Conservation (phyloP, 2,329 filamentous ascomycete genomes). For the Alternaria triticimaculans region DNA sequence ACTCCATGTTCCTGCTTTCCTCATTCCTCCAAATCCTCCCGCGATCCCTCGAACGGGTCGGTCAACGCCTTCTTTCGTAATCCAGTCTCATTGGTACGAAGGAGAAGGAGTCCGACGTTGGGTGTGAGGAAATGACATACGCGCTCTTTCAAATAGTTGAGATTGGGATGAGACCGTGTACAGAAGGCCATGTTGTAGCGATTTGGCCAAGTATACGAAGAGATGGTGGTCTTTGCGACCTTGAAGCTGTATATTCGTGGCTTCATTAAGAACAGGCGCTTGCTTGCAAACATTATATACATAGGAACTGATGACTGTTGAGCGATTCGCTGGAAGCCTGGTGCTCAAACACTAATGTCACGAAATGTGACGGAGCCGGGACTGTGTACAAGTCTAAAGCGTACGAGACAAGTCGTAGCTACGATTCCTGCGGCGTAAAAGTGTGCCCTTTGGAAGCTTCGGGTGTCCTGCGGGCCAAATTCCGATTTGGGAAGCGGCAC, state of each 20-base stretch:
- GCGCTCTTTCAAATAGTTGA: background rate
- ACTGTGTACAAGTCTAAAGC: background rate
- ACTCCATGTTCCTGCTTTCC: constrained; percentile 13
- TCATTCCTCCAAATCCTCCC: constrained; percentile 16
- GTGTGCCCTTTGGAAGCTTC: background rate
- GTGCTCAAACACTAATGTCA: background rate
- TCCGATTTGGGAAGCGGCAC: background rate
- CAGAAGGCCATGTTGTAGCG: background rate
- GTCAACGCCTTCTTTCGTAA: background rate
- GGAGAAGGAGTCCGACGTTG: background rate
- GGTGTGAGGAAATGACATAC: background rate
- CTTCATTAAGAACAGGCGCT: background rate
- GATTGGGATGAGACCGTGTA: background rate
- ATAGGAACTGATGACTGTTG: constrained; percentile 3
- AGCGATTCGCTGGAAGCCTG: constrained; percentile 11
- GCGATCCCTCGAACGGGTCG: constrained; percentile 9
- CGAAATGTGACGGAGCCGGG: background rate
- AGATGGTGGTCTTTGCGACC: background rate
- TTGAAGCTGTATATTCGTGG: background rate
- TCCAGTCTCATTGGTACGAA: background rate
- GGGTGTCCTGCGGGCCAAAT: background rate
- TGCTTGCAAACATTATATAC: background rate
- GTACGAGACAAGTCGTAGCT: background rate
- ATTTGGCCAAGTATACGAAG: background rate
- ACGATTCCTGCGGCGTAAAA: background rate